phyloP scores from a whole-genome alignment of 139 green algal genomes.

The Chlorella sp. region DNA sequence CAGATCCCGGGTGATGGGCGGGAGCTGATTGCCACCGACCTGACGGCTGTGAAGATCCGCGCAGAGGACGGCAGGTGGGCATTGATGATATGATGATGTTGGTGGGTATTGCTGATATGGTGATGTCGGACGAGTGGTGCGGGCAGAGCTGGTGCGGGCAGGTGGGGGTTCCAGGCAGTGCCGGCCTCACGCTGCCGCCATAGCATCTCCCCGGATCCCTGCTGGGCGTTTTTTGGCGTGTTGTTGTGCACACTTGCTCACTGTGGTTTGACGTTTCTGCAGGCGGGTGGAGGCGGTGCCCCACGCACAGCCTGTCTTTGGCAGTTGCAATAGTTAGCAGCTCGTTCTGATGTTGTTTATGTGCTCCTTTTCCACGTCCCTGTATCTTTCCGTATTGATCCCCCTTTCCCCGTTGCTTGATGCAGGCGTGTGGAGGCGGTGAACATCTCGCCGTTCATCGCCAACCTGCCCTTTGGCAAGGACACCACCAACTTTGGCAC shows the following conservation, averaged over 20 bases:
- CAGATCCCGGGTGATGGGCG: slow-evolving; percentile 74
- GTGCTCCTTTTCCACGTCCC: too few species aligned
- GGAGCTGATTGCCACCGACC: slow-evolving; percentile 66
- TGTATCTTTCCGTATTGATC: too few species aligned
- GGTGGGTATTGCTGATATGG: background rate
- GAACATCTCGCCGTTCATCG: slow-evolving; percentile 77
- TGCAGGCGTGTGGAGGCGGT: slow-evolving; percentile 60
- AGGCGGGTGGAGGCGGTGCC: slow-evolving; percentile 33
- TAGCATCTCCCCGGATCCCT: too few species aligned
- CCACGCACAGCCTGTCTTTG: too few species aligned
- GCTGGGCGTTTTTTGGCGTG: too few species aligned
- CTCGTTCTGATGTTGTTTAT: background rate
- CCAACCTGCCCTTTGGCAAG: slow-evolving; percentile 60
- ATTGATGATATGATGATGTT: background rate
- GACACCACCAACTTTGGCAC: slow-evolving; percentile 59
- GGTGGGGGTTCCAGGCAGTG: background rate
- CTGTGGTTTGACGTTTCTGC: too few species aligned
- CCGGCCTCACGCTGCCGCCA: too few species aligned
- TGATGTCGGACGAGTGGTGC: background rate
- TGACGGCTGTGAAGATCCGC: slow-evolving; percentile 64
- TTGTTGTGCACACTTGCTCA: too few species aligned
- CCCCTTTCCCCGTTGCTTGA: too few species aligned
- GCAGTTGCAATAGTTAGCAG: too few species aligned
- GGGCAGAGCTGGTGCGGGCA: background rate
- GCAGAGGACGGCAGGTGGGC: slow-evolving; percentile 67